These are phyloP conservation scores for Pseudogymnoascus sp. DNA, from an alignment of 2,329 filamentous ascomycete species.

Conservation along the genomic window DNA sequence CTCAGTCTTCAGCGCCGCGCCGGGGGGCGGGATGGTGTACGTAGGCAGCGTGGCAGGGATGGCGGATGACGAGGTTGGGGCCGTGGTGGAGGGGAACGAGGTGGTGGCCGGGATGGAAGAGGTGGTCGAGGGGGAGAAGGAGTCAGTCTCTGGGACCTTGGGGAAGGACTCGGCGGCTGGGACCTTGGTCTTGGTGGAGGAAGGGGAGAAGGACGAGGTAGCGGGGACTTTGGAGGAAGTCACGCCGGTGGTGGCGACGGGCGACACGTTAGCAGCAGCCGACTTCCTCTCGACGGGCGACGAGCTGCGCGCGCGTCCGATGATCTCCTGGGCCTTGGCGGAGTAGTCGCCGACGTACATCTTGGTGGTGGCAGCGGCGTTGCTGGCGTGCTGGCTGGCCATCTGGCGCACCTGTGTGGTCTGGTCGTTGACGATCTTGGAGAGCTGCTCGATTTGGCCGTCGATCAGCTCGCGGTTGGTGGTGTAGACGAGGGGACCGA, in stretches of 20 bases:
- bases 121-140: neutral
- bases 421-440: constrained; percentile 52
- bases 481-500: constrained; percentile 55
- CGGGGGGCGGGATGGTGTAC: neutral
- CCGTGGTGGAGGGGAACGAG: neutral
- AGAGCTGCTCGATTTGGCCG: constrained; percentile 48
- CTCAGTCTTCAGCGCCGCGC: neutral
- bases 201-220: neutral
- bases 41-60: neutral
- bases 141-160: neutral
- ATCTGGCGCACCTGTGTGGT: constrained; percentile 53
- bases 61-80: neutral
- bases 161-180: neutral
- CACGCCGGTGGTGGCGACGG: neutral
- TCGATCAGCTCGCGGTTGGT: constrained; percentile 65
- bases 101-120: too few relatives aligned
- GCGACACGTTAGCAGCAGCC: neutral
- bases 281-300: constrained; percentile 20
- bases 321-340: constrained; percentile 57
- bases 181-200: neutral
- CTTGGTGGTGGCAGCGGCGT: constrained; percentile 56
- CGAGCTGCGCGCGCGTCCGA: constrained; percentile 37
- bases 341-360: constrained; percentile 62
- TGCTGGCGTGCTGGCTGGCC: constrained; percentile 55
- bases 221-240: neutral